Conservation (phyloP, 352 stramenopile genomes). For the Pythium volutum region DNA sequence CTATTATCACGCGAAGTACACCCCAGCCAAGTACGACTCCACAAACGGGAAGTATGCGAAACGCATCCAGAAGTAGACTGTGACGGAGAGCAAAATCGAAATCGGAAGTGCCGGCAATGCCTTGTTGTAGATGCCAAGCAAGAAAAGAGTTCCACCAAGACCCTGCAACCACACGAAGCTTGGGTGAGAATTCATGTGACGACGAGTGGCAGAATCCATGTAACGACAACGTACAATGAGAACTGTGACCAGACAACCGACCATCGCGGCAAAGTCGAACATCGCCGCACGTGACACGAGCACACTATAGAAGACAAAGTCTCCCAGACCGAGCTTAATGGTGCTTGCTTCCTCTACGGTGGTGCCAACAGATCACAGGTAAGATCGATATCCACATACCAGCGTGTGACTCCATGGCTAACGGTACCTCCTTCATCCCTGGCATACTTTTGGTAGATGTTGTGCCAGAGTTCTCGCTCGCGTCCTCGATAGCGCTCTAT, state of each 20-base stretch:
- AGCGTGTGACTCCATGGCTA: not conserved
- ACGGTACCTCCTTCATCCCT: slow-evolving; percentile 44
- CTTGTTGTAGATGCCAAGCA: slow-evolving; percentile 94
- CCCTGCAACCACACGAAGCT: slow-evolving; percentile 39
- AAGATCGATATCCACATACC: not conserved
- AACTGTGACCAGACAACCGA: slow-evolving; percentile 90
- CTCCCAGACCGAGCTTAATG: slow-evolving; percentile 95
- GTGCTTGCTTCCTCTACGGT: slow-evolving; percentile 70
- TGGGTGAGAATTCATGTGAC: not conserved
- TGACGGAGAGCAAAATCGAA: slow-evolving; percentile 77
- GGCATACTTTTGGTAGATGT: slow-evolving; percentile 76
- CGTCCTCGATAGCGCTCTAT: slow-evolving; percentile 70
- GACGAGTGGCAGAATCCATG: not conserved
- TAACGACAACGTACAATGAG: slow-evolving; percentile 83
- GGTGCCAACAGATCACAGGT: not conserved
- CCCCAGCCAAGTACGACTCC: slow-evolving; percentile 35
- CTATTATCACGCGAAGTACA: slow-evolving; percentile 24
- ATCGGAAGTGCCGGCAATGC: slow-evolving; percentile 97
- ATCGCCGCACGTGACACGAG: slow-evolving; percentile 95
- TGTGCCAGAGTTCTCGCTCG: slow-evolving; percentile 73
- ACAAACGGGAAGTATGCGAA: slow-evolving; percentile 68
- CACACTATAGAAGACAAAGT: slow-evolving; percentile 99
- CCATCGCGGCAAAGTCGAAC: slow-evolving; percentile 95
- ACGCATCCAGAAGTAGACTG: slow-evolving; percentile 81
- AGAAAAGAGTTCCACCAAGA: slow-evolving; percentile 92